Percentiles rank a stretch among this genome's conserved stretches.
Evolutionary conservation across 208 protist species (phyloP).

Genomic region (Wallacemonas sp.): DNA sequence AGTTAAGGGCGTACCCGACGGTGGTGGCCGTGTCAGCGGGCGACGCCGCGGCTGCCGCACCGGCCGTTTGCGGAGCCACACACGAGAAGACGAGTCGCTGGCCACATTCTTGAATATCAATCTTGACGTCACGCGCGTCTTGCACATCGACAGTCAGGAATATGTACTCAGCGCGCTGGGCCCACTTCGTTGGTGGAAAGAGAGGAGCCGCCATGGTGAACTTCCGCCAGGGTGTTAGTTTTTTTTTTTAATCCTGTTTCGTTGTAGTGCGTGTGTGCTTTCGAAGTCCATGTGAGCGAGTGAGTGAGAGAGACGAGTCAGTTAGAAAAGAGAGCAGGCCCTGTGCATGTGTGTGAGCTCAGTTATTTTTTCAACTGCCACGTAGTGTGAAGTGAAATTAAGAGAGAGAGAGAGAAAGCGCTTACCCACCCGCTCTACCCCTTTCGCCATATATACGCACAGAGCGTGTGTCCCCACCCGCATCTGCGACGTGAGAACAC

Average conservation of each 20-base stretch:
- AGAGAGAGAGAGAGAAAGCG: no score
- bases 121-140: conserved; percentile 62
- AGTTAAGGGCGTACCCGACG: conserved; percentile 28
- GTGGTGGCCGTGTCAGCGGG: neutral
- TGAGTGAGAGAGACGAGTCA: neutral
- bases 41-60: neutral
- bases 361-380: no score
- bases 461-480: no score
- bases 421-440: no score
- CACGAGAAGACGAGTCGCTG: conserved; percentile 40
- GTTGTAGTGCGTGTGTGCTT: conserved; percentile 11
- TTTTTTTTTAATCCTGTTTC: conserved; percentile 19
- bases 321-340: no score
- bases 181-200: conserved; percentile 78
- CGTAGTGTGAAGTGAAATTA: no score
- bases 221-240: neutral
- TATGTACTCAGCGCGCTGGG: conserved; percentile 75
- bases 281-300: no score
- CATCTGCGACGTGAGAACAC: no score
- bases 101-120: conserved; percentile 63
- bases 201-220: conserved; percentile 14
- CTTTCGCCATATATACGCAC: no score
- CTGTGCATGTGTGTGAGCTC: no score
- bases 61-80: conserved; percentile 8
- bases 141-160: conserved; percentile 78